Base-by-base conservation (phyloP, 257 asterid species). In the Oldenlandia corymbosa region DNA sequence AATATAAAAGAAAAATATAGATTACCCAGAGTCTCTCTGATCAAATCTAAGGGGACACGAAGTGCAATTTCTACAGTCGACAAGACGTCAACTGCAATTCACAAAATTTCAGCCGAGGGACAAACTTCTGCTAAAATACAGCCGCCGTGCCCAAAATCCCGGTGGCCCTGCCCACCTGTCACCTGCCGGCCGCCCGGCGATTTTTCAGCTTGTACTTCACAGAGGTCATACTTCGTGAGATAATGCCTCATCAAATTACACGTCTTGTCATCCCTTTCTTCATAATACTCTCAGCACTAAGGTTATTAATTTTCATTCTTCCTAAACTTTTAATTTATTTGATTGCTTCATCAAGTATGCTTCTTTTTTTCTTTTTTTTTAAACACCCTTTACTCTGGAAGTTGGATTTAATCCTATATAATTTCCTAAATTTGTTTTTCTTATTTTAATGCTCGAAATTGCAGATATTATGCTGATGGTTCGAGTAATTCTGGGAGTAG, bases 401-500 rank as follows among this genome's bases (percentile, higher is more conserved):
- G n/a, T n/a, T n/a, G n/a, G n/a, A n/a, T n/a, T n/a, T n/a, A n/a
- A n/a, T n/a, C n/a, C n/a, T n/a, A n/a, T n/a, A n/a, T n/a, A n/a
- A n/a, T n/a, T n/a, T n/a, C n/a, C n/a, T n/a, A n/a, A n/a, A n/a
- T n/a, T n/a, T n/a, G n/a, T n/a, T n/a, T n/a, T n/a, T n/a, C n/a
- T n/a, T n/a, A n/a, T n/a, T n/a, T n/a, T n/a, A n/a, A n/a, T n/a
- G n/a, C 34, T 36, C 41, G 32, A 28, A 42, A 27, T 31, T 53
- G 57, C 71, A 84, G 95, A 70, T 71, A 66, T 45, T 80, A 71
- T 16, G 84, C 81, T 63, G 68, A 70, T 58, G 75, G 47, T 56
- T 21, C n/a, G 51, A 79, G 62, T 34, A 34, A 34, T n/a, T n/a
- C n/a, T n/a, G n/a, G n/a, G n/a, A n/a, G n/a, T 34, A 34, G 39